Conservation (phyloP, 371 early-diverging fungal species). For the Mycotypha africana region DNA sequence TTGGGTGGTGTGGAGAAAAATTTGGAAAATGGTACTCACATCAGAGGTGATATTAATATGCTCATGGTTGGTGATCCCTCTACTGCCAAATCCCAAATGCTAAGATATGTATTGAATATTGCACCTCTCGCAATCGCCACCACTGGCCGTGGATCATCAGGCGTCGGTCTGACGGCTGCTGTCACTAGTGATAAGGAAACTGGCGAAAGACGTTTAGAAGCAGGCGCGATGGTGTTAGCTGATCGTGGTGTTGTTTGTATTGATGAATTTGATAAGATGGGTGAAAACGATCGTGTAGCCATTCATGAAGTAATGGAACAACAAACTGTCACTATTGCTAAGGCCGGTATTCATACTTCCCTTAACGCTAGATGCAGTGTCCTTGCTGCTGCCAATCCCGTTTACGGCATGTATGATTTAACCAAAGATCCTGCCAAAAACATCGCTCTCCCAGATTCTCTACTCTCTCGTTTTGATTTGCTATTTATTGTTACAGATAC, state of each 20-base stretch:
- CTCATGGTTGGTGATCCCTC: conserved; percentile 97
- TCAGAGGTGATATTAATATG: conserved; percentile 97
- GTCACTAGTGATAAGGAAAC: conserved; percentile 87
- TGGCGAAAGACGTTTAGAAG: conserved; percentile 92
- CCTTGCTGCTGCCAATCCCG: conserved; percentile 99
- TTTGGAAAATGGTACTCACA: conserved; percentile 89
- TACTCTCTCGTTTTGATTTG: conserved; percentile 98
- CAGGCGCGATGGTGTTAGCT: conserved; percentile 99
- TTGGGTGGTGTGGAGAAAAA: conserved; percentile 97
- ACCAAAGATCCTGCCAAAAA: conserved; percentile 87
- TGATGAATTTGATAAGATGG: conserved; percentile 99
- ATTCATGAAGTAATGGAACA: conserved; percentile 99
- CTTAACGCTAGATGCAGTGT: conserved; percentile 98
- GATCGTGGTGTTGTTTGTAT: conserved; percentile 99
- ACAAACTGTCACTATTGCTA: conserved; percentile 97
- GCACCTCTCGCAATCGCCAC: conserved; percentile 93
- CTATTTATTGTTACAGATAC: conserved; percentile 96
- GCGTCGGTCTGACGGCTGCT: conserved; percentile 97
- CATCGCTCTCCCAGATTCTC: conserved; percentile 96
- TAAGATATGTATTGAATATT: conserved; percentile 86
- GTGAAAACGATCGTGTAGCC: conserved; percentile 96
- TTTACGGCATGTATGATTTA: conserved; percentile 87
- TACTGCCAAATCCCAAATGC: conserved; percentile 95
- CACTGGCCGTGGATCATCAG: conserved; percentile 96
- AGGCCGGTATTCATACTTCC: conserved; percentile 98